Evolutionary conservation across 2,329 filamentous ascomycete genomes (phyloP).

Genomic region (Nannizziopsis barbatae): DNA sequence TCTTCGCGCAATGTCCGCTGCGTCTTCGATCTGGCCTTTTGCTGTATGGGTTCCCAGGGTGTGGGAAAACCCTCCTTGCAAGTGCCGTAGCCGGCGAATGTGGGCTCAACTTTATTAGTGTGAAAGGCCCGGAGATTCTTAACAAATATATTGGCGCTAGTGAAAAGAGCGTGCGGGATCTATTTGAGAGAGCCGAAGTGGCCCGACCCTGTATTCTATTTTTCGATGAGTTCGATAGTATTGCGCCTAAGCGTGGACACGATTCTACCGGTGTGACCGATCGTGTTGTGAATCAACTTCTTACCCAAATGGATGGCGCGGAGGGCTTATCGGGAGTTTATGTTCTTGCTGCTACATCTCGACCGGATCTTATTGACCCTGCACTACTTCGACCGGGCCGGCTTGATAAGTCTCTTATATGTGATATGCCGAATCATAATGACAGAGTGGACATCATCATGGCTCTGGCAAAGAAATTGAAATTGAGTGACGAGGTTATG

Average conservation of each 20-base stretch:
- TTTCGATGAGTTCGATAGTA: constrained; percentile 97
- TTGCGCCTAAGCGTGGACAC: constrained; percentile 92
- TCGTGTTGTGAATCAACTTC: constrained; percentile 91
- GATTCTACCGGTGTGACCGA: constrained; percentile 98
- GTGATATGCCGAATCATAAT: constrained; percentile 68
- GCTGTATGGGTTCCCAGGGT: constrained; percentile 89
- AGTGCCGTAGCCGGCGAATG: constrained; percentile 97
- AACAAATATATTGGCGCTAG: constrained; percentile 99
- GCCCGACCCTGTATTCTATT: constrained; percentile 90
- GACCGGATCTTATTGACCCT: constrained; percentile 91
- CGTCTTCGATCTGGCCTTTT: constrained; percentile 87
- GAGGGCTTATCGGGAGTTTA: constrained; percentile 93
- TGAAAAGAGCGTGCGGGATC: constrained; percentile 87
- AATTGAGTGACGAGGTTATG: constrained; percentile 56
- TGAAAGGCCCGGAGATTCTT: constrained; percentile 94
- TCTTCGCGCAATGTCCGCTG: constrained; percentile 90
- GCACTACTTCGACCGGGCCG: constrained; percentile 83
- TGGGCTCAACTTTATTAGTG: constrained; percentile 94
- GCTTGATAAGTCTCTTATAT: constrained; percentile 84
- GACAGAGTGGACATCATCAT: constrained; percentile 82
- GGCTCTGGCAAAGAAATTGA: constrained; percentile 71
- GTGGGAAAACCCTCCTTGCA: constrained; percentile 90
- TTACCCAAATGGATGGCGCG: constrained; percentile 98
- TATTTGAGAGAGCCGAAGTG: constrained; percentile 79
- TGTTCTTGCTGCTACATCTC: constrained; percentile 83